Base-by-base conservation (phyloP, 2,329 filamentous ascomycete genomes). In the Colletotrichum musicola region DNA sequence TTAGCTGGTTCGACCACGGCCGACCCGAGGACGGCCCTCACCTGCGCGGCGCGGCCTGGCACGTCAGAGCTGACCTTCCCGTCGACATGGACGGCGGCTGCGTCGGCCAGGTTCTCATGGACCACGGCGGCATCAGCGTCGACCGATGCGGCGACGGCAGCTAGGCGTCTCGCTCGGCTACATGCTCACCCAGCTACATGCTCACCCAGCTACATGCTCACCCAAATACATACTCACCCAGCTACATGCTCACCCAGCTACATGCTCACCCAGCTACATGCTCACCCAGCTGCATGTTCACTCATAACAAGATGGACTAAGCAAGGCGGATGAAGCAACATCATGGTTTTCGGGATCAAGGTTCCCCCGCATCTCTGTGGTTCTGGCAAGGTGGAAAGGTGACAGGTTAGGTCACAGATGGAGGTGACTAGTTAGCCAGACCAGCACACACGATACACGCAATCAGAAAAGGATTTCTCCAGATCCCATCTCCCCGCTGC, bases 11-110 rank as follows among this genome's bases (percentile, higher is more conserved):
- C 9, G 7, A 68, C 22, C 44, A 38, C 12, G 61, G 30, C 6
- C 20, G 27, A 4, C 49, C 62, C 4, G 49, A 30, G 1, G 62
- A 59, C 14, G n/a, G 51, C 14, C 16, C 49, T 20, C 54, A 55
- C 49, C 14, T 25, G 7, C 56, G 27, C 13, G 65, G 65, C 12
- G 49, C 65, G 14, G 50, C 20, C 16, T 68, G 61, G 61, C 16
- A 54, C 0, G 35, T 55, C 42, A 9, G 42, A 25, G 64, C n/a
- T 1, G 51, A 62, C 20, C 56, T 62, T 6, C 50, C 62, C 12
- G 16, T 27, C 4, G 60, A 25, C 20, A 62, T 55, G 47, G 18
- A 44, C 12, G 58, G 47, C 18, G 59, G 49, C 6, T 62, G 59
- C 49, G 38, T 62, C 40, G 59, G 59, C 12, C 13, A 54, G 7